Conservation (phyloP, 345 rosid genomes). For the Salix viminalis region DNA sequence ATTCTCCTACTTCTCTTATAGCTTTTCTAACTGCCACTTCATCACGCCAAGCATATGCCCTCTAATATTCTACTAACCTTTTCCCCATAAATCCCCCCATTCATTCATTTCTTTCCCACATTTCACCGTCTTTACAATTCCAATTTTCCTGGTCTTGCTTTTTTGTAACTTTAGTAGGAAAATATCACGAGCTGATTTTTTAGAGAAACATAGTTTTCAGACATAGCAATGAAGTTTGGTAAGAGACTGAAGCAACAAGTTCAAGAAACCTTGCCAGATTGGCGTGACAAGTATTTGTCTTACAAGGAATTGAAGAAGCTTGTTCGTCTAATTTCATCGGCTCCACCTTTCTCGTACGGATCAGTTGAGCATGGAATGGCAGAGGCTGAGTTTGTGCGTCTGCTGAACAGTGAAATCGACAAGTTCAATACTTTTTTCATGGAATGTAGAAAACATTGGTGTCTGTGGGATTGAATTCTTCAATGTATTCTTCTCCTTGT, state of each 20-base stretch:
- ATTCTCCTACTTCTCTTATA: slow-evolving; percentile 24
- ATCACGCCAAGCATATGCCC: slow-evolving; percentile 71
- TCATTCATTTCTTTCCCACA: neutral
- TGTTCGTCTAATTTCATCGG: slow-evolving; percentile 43
- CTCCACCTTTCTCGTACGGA: slow-evolving; percentile 17
- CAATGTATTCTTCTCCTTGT: no score
- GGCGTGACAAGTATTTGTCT: slow-evolving; percentile 70
- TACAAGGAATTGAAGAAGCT: slow-evolving; percentile 81
- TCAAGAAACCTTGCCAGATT: slow-evolving; percentile 67
- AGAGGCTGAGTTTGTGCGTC: slow-evolving; percentile 50
- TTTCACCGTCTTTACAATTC: neutral
- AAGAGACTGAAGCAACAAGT: slow-evolving; percentile 78
- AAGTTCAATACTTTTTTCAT: slow-evolving; percentile 80
- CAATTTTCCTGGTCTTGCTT: neutral
- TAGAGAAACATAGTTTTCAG: neutral
- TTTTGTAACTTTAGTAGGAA: neutral
- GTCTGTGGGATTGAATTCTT: no score
- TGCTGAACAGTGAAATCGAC: slow-evolving; percentile 72
- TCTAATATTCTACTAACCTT: slow-evolving; percentile 39
- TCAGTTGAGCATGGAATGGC: slow-evolving; percentile 25
- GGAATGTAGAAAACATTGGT: neutral
- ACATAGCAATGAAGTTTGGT: slow-evolving; percentile 66
- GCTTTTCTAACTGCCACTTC: slow-evolving; percentile 40
- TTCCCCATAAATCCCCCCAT: slow-evolving; percentile 7
- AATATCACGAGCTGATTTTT: neutral